These are phyloP conservation scores for Acanthamoeba royreba DNA, from an alignment of 208 protist species.

Conservation along the genomic window DNA sequence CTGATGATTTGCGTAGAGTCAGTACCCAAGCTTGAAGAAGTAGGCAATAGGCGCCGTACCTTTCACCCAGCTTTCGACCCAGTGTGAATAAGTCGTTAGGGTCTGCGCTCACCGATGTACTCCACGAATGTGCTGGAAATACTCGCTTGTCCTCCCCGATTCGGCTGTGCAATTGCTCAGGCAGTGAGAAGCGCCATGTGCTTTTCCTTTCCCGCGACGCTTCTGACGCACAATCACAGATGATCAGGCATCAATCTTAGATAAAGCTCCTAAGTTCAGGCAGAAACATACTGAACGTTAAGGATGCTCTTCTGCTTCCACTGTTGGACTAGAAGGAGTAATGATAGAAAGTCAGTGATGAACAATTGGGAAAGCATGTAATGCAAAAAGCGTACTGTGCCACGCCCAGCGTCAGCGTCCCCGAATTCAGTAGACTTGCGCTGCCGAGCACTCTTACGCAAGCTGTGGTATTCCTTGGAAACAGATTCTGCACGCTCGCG, in stretches of 20 bases:
- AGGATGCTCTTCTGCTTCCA: background rate
- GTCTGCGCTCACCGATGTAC: background rate
- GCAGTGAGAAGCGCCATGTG: constrained; percentile 17
- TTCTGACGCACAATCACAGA: too few relatives aligned
- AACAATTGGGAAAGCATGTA: background rate
- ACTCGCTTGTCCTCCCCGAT: constrained; percentile 24
- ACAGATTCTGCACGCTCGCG: background rate
- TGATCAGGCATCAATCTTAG: too few relatives aligned
- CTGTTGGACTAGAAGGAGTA: background rate
- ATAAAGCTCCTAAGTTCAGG: too few relatives aligned
- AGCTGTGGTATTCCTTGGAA: background rate
- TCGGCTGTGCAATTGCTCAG: background rate
- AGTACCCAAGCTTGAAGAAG: background rate
- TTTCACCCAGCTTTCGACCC: background rate
- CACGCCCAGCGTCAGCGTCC: background rate
- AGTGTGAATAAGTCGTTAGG: constrained; percentile 27
- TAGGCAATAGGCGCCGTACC: background rate
- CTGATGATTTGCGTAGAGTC: background rate
- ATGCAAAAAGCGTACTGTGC: background rate
- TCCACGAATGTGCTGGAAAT: background rate
- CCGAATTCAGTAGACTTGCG: background rate
- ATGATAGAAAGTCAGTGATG: background rate
- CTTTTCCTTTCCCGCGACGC: background rate
- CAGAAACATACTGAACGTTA: background rate
- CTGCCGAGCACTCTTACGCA: background rate